phyloP scores from a whole-genome alignment of 2,329 filamentous ascomycete genomes.

The Colletotrichum echinochloae region DNA sequence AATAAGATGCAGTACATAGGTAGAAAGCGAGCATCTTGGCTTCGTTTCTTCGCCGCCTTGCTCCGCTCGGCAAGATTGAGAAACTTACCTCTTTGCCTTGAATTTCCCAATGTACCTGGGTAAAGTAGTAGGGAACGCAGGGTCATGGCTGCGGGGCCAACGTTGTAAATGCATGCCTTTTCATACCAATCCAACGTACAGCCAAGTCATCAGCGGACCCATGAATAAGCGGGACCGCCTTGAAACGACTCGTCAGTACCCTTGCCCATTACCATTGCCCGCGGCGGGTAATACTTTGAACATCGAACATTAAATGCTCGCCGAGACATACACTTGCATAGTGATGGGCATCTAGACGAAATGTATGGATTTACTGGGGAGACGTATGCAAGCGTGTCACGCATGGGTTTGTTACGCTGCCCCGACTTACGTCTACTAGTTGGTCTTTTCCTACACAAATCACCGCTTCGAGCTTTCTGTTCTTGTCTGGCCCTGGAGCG shows the following conservation, averaged over 20 bases:
- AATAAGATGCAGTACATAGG: not conserved
- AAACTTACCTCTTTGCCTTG: not conserved
- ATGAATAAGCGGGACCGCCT: no score
- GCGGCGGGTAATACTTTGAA: no score
- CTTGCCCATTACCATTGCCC: no score
- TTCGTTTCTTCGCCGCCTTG: not conserved
- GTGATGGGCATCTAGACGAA: not conserved
- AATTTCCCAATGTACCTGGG: not conserved
- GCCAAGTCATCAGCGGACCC: no score
- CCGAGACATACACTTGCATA: not conserved
- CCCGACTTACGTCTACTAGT: not conserved
- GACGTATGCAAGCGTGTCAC: conserved; percentile 10
- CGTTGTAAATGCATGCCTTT: not conserved
- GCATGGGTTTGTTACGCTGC: not conserved
- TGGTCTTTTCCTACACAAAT: not conserved
- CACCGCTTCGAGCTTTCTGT: not conserved
- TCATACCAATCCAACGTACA: no score
- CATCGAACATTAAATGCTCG: not conserved
- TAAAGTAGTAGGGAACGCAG: not conserved
- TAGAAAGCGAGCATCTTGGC: not conserved
- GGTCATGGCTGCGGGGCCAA: not conserved
- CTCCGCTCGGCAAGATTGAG: not conserved
- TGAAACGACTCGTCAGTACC: no score
- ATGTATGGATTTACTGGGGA: not conserved
- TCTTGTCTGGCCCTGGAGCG: not conserved